phyloP scores from a whole-genome alignment of 1,284 basidiomycete species.

The Rhodotorula sp. region DNA sequence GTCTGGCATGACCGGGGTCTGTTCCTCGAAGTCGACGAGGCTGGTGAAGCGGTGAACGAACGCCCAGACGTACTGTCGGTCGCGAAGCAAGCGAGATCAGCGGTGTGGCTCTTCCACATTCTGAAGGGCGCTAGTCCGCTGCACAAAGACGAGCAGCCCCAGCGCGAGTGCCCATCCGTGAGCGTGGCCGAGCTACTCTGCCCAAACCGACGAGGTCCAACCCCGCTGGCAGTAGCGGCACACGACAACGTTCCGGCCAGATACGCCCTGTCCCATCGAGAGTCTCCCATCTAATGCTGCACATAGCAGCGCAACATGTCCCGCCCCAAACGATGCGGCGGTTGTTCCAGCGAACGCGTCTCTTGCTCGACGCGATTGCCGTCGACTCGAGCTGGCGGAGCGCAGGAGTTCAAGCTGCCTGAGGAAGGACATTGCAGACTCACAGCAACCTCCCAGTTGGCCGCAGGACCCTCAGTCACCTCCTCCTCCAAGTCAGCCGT shows the following conservation, averaged over 20 bases:
- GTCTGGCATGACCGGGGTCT: constrained; percentile 6
- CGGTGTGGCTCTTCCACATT: neutral
- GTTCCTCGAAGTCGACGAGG: constrained; percentile 10
- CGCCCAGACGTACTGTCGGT: constrained; percentile 35
- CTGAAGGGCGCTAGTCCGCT: too few relatives aligned
- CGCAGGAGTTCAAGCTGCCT: neutral
- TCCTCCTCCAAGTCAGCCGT: constrained; percentile 17
- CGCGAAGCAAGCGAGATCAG: neutral
- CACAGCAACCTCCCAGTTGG: constrained; percentile 35
- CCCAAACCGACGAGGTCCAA: too few relatives aligned
- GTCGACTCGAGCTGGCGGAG: neutral
- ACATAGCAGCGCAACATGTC: too few relatives aligned
- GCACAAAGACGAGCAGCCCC: too few relatives aligned
- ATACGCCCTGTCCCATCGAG: too few relatives aligned
- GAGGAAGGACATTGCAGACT: neutral
- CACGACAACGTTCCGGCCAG: too few relatives aligned
- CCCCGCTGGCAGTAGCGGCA: too few relatives aligned
- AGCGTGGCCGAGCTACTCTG: too few relatives aligned
- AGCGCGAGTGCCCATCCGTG: too few relatives aligned
- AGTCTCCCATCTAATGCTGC: too few relatives aligned
- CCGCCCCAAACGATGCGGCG: too few relatives aligned
- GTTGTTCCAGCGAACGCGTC: too few relatives aligned
- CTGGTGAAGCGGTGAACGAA: constrained; percentile 35
- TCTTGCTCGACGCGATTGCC: neutral
- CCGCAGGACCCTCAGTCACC: constrained; percentile 15